These are phyloP conservation scores for Leishmania tropica DNA, from an alignment of 208 protist species.

Conservation along the genomic window DNA sequence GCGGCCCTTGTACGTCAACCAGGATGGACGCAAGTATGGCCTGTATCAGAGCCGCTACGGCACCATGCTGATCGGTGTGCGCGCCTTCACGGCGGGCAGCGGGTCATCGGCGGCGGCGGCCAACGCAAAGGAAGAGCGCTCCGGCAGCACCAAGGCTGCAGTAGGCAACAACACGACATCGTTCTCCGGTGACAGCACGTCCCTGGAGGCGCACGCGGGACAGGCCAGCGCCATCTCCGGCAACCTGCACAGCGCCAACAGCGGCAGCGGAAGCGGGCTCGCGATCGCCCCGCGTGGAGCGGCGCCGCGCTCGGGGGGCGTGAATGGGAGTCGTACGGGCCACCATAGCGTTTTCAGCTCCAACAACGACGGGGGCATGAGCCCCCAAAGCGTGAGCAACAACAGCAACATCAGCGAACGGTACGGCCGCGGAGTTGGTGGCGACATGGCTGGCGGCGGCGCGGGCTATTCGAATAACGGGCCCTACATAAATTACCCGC, in stretches of 20 bases:
- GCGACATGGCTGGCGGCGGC: neutral
- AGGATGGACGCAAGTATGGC: slow-evolving; percentile 72
- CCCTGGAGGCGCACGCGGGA: neutral
- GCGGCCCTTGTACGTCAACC: slow-evolving; percentile 45
- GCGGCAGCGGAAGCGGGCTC: slow-evolving; percentile 1
- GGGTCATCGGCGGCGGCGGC: neutral
- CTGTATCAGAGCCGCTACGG: slow-evolving; percentile 62
- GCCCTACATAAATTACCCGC: neutral
- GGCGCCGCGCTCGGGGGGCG: neutral
- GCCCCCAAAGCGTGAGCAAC: neutral
- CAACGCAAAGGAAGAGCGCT: neutral
- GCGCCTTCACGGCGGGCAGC: slow-evolving; percentile 22
- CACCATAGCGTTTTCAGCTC: neutral
- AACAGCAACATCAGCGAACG: neutral
- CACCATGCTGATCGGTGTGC: slow-evolving; percentile 80
- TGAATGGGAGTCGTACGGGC: neutral
- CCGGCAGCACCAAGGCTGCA: neutral
- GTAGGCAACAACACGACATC: neutral
- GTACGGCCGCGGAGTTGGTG: neutral
- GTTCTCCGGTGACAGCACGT: neutral
- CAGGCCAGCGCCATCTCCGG: slow-evolving; percentile 1
- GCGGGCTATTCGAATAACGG: neutral
- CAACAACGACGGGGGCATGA: neutral
- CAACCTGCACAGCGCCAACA: slow-evolving; percentile 7
- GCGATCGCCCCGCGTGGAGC: neutral